These are phyloP conservation scores for Panicum miliaceum DNA, from an alignment of 176 grass and related monocot genomes.

Conservation along the genomic window DNA sequence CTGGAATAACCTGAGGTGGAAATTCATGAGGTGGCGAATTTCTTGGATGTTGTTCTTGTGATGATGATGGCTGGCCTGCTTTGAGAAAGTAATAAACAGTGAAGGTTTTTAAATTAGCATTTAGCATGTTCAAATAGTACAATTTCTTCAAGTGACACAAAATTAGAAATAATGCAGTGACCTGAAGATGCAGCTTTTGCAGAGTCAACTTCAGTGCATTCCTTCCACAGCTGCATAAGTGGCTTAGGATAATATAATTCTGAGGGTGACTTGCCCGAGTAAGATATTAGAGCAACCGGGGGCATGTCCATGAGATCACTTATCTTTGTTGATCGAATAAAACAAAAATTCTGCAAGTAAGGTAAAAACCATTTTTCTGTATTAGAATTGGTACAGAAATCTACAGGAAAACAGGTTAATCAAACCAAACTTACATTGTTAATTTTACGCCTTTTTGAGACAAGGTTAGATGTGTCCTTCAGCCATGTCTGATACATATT, in stretches of 20 bases:
- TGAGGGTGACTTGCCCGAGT: conserved; percentile 39
- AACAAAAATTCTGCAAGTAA: conserved; percentile 55
- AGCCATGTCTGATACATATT: conserved; percentile 84
- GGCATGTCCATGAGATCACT: conserved; percentile 71
- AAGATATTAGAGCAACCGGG: conserved; percentile 56
- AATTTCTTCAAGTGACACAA: neutral
- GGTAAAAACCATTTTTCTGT: conserved; percentile 20
- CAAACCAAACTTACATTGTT: conserved; percentile 54
- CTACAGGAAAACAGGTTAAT: neutral
- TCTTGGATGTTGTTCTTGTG: conserved; percentile 49
- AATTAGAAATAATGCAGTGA: conserved; percentile 49
- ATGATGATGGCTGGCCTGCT: conserved; percentile 50
- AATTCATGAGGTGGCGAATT: conserved; percentile 44
- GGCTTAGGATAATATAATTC: conserved; percentile 72
- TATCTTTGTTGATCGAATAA: conserved; percentile 53
- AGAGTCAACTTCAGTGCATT: conserved; percentile 49
- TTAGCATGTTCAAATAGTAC: conserved; percentile 12
- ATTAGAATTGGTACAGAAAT: conserved; percentile 7
- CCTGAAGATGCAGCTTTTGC: conserved; percentile 55
- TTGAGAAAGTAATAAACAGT: conserved; percentile 39
- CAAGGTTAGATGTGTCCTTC: conserved; percentile 64
- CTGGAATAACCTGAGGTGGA: conserved; percentile 52
- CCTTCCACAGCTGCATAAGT: conserved; percentile 68
- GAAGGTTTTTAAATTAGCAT: conserved; percentile 32
- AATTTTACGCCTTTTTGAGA: conserved; percentile 73